A percentile compares a stretch with the other conserved stretches of the same genome.
These are phyloP conservation scores for Paecilomyces niveus DNA, from an alignment of 2,329 filamentous ascomycete species.

Conservation along the genomic window DNA sequence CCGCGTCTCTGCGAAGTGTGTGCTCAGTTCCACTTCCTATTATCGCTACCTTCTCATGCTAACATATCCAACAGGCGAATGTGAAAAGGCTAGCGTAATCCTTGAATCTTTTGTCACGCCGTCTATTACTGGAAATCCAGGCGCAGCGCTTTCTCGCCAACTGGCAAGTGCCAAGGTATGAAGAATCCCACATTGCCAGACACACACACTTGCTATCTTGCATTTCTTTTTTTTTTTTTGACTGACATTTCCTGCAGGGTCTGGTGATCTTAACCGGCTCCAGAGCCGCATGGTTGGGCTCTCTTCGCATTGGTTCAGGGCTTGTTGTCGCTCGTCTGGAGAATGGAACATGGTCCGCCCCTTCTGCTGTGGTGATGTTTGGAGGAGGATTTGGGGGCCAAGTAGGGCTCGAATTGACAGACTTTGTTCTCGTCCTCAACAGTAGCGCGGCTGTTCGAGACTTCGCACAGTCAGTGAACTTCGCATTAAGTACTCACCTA, in stretches of 20 bases:
- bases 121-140: slow-evolving; percentile 72
- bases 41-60: background rate
- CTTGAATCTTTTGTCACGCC: slow-evolving; percentile 79
- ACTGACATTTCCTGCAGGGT: slow-evolving; percentile 8
- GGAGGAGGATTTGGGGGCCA: slow-evolving; percentile 18
- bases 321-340: slow-evolving; percentile 16
- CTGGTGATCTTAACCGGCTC: slow-evolving; percentile 16
- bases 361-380: slow-evolving; percentile 14
- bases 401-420: slow-evolving; percentile 17
- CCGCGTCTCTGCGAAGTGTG: slow-evolving; percentile 11
- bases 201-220: background rate
- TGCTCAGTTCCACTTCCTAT: background rate
- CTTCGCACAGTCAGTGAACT: slow-evolving; percentile 73
- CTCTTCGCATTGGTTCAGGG: slow-evolving; percentile 16
- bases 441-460: slow-evolving; percentile 72
- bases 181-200: background rate
- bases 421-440: slow-evolving; percentile 85
- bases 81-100: slow-evolving; percentile 79
- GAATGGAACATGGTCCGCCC: slow-evolving; percentile 19
- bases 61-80: slow-evolving; percentile 55
- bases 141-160: slow-evolving; percentile 78
- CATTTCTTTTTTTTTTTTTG: background rate
- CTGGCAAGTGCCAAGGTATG: slow-evolving; percentile 72
- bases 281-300: slow-evolving; percentile 17
- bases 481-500: slow-evolving; percentile 81